Evolutionary conservation across 192 early-diverging fungal genomes (phyloP).

Genomic region (Backusella psychrophila): DNA sequence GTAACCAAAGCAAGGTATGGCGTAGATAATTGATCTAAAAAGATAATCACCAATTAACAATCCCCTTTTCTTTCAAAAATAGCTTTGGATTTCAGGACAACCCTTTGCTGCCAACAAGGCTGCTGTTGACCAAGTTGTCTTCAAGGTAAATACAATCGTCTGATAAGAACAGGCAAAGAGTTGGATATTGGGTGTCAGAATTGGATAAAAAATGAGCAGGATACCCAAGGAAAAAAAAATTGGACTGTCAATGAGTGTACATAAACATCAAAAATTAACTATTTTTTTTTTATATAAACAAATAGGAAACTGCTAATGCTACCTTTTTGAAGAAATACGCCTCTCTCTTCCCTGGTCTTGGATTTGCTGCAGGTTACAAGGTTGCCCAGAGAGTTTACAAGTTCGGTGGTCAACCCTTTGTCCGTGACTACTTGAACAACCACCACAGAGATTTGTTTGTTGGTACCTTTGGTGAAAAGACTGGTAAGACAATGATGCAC

Average conservation of each 20-base stretch:
- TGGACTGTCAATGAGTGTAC: not conserved
- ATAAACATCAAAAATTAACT: not conserved
- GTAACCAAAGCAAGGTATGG: constrained; percentile 78
- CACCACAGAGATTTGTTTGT: constrained; percentile 78
- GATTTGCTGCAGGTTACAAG: constrained; percentile 98
- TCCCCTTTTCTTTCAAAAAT: not conserved
- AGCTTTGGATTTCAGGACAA: constrained; percentile 72
- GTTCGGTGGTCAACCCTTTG: constrained; percentile 97
- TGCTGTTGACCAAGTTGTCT: constrained; percentile 82
- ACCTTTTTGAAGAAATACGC: constrained; percentile 81
- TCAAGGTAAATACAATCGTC: constrained; percentile 58
- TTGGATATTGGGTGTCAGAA: not conserved
- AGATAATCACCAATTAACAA: not conserved
- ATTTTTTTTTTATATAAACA: not conserved
- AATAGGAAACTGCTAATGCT: constrained; percentile 71
- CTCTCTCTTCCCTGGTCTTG: constrained; percentile 95
- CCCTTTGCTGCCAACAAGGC: constrained; percentile 60
- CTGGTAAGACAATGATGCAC: constrained; percentile 95
- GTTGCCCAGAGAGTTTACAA: constrained; percentile 97
- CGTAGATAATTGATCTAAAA: not conserved
- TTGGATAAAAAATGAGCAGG: not conserved
- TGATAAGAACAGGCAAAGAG: not conserved
- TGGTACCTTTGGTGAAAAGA: constrained; percentile 86
- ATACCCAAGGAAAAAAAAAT: not conserved
- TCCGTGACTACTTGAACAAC: constrained; percentile 88